Conservation (phyloP, 2,329 filamentous ascomycete species). For the Neurospora sp. region DNA sequence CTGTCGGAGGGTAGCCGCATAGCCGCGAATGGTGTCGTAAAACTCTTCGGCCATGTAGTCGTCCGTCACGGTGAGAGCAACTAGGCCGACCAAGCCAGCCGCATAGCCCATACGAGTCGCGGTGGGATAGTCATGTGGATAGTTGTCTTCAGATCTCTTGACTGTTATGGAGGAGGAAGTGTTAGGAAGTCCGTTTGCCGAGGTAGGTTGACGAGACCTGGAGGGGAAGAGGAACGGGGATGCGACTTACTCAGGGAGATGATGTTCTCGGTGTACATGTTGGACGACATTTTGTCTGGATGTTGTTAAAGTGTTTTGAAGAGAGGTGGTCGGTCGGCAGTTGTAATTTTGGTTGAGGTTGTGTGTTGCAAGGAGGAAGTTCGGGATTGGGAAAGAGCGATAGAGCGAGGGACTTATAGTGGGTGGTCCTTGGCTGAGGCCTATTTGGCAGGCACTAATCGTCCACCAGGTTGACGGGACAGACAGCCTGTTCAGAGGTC, state of each 20-base stretch:
- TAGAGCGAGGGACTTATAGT: not conserved
- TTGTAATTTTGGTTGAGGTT: not conserved
- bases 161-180: not conserved
- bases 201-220: not conserved
- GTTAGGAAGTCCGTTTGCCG: not conserved
- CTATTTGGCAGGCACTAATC: not conserved
- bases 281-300: not conserved
- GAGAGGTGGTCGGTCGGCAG: not conserved
- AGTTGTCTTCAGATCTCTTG: not conserved
- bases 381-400: not conserved
- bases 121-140: not conserved
- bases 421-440: not conserved
- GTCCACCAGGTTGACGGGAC: not conserved
- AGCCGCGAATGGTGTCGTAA: not conserved
- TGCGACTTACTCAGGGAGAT: not conserved
- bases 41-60: not conserved
- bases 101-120: not conserved
- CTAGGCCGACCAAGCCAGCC: not conserved
- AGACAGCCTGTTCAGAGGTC: not conserved
- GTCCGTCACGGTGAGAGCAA: not conserved
- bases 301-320: not conserved
- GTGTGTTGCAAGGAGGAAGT: not conserved
- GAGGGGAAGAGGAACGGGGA: not conserved
- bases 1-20: not conserved
- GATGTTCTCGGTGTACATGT: not conserved